These are phyloP conservation scores for Kurtzmaniella fragi DNA, from an alignment of 805 yeast genomes.

Conservation along the genomic window DNA sequence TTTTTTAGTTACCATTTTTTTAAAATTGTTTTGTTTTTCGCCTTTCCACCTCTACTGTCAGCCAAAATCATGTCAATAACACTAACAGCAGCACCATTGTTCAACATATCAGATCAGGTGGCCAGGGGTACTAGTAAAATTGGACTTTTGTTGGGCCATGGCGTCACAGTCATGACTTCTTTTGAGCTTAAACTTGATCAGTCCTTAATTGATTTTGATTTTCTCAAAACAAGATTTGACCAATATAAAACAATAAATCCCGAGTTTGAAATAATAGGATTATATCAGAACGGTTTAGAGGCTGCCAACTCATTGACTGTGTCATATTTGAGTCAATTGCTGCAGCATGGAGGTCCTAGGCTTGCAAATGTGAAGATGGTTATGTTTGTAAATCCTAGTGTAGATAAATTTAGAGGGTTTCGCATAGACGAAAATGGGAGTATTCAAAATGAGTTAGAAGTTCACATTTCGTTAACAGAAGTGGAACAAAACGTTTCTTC, in stretches of 20 bases:
- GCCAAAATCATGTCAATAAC: background rate
- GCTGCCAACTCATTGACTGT: slow-evolving; percentile 5
- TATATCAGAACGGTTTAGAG: slow-evolving; percentile 17
- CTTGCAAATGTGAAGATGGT: background rate
- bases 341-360: slow-evolving; percentile 1
- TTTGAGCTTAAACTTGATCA: slow-evolving; percentile 22
- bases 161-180: slow-evolving; percentile 17
- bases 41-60: slow-evolving; percentile 1
- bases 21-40: background rate
- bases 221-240: slow-evolving; percentile 18
- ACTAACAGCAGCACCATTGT: slow-evolving; percentile 23
- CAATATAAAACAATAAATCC: slow-evolving; percentile 27
- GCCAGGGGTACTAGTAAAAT: slow-evolving; percentile 14
- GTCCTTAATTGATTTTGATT: slow-evolving; percentile 16
- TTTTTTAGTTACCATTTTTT: too few species aligned
- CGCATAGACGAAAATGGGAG: background rate
- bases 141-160: slow-evolving; percentile 27
- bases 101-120: slow-evolving; percentile 26
- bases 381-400: slow-evolving; percentile 3
- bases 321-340: slow-evolving; percentile 8
- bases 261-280: slow-evolving; percentile 21
- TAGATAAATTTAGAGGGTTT: slow-evolving; percentile 3
- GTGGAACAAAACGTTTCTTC: slow-evolving; percentile 26
- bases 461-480: background rate
- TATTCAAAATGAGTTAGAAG: background rate